These are phyloP conservation scores for Elsinoe australis DNA, from an alignment of 2,329 filamentous ascomycete species.

Conservation along the genomic window DNA sequence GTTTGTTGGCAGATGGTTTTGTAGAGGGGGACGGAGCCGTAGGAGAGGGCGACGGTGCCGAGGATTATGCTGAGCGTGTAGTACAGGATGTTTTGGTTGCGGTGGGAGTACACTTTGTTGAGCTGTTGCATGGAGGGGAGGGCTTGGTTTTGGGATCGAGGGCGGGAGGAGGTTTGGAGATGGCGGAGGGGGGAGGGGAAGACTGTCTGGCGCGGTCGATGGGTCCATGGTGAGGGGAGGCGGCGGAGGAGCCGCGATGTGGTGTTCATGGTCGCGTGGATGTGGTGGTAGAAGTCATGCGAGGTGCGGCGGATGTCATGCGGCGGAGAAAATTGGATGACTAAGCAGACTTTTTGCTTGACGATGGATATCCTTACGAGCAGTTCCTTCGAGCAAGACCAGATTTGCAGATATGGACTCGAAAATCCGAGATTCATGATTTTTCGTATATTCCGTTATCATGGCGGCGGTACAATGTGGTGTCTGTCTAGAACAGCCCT, in stretches of 20 bases:
- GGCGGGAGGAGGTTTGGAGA: background rate
- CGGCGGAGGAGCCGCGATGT: background rate
- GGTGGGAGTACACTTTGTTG: constrained; percentile 18
- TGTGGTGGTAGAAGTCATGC: constrained; percentile 14
- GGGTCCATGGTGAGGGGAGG: background rate
- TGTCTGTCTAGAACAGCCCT: constrained; percentile 38
- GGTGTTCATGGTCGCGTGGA: background rate
- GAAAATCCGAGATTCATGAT: too few species aligned
- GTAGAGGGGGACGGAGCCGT: constrained; percentile 78
- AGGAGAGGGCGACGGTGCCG: constrained; percentile 70
- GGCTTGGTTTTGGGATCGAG: background rate
- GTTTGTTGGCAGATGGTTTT: constrained; percentile 79
- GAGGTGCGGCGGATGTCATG: background rate
- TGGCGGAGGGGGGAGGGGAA: background rate
- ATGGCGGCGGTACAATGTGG: constrained; percentile 30
- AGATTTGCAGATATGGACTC: too few species aligned
- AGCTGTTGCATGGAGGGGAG: constrained; percentile 19
- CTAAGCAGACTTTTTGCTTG: constrained; percentile 14
- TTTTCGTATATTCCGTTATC: constrained; percentile 28
- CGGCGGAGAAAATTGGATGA: constrained; percentile 12
- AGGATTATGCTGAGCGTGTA: constrained; percentile 71
- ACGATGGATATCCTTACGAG: too few species aligned
- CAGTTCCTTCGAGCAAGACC: too few species aligned
- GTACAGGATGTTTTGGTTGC: constrained; percentile 43
- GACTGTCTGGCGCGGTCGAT: background rate